These are phyloP conservation scores for Usnea hakonensis DNA, from an alignment of 495 filamentous ascomycete genomes.

Conservation along the genomic window DNA sequence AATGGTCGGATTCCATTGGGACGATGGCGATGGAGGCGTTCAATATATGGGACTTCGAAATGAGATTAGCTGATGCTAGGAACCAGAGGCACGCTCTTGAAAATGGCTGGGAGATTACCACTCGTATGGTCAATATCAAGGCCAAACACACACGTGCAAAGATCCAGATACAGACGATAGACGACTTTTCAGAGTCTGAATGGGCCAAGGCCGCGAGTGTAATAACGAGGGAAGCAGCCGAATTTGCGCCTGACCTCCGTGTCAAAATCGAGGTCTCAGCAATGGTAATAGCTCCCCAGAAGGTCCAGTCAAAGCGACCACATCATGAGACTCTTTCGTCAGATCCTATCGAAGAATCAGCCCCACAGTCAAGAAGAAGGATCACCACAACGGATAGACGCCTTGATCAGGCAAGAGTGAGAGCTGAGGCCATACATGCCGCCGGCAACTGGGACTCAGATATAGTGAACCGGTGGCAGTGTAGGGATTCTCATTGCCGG, in stretches of 20 bases:
- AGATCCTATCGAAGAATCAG: not conserved
- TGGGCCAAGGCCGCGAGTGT: not conserved
- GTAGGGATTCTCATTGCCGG: not conserved
- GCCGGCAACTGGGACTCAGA: not conserved
- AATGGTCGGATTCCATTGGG: not conserved
- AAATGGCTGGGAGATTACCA: not conserved
- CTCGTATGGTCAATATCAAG: not conserved
- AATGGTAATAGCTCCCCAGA: not conserved
- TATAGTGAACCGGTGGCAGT: not conserved
- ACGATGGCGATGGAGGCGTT: not conserved
- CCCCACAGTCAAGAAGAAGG: not conserved
- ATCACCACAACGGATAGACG: not conserved
- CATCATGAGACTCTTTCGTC: not conserved
- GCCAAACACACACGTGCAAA: not conserved
- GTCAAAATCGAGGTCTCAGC: not conserved
- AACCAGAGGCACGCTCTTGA: not conserved
- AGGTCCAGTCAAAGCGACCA: no score
- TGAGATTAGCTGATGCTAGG: not conserved
- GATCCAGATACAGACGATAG: not conserved
- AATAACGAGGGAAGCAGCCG: not conserved
- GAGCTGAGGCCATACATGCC: not conserved
- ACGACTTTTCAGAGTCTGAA: not conserved
- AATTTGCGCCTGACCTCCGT: not conserved
- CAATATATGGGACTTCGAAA: not conserved
- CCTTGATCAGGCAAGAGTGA: not conserved